These are phyloP conservation scores for Tylopilus subfusipes DNA, from an alignment of 768 basidiomycete genomes.

Conservation along the genomic window DNA sequence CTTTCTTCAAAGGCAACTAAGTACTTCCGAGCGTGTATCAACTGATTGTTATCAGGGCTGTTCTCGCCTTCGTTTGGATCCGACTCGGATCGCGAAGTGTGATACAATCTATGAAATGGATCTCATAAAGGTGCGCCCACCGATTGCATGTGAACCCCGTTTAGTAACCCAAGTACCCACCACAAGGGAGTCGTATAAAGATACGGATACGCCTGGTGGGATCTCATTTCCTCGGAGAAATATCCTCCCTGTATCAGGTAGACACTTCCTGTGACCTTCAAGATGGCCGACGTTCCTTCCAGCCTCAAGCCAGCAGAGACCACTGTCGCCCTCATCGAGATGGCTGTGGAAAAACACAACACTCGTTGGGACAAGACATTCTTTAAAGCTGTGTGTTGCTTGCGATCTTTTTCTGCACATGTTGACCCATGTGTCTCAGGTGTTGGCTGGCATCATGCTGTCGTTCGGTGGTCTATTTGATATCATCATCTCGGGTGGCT, in stretches of 20 bases:
- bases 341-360: conserved; percentile 58
- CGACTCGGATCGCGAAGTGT: background rate
- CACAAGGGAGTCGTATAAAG: conserved; percentile 20
- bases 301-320: conserved; percentile 61
- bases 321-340: conserved; percentile 52
- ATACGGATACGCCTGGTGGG: background rate
- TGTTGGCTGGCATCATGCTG: conserved; percentile 68
- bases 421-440: conserved; percentile 34
- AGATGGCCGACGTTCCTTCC: conserved; percentile 30
- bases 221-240: background rate
- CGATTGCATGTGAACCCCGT: background rate
- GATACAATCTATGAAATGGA: background rate
- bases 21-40: background rate
- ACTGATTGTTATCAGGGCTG: background rate
- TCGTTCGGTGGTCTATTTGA: conserved; percentile 69
- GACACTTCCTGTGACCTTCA: conserved; percentile 1
- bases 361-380: conserved; percentile 60
- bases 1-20: background rate
- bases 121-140: background rate
- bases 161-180: conserved; percentile 3
- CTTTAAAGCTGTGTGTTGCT: conserved; percentile 60
- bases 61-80: background rate
- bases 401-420: background rate
- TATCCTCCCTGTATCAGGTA: conserved; percentile 2
- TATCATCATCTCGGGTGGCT: conserved; percentile 58